Percentiles rank a stretch among this genome's conserved stretches.
Evolutionary conservation across 2,329 filamentous ascomycete genomes (phyloP).

Genomic region (Fusarium nodosum): DNA sequence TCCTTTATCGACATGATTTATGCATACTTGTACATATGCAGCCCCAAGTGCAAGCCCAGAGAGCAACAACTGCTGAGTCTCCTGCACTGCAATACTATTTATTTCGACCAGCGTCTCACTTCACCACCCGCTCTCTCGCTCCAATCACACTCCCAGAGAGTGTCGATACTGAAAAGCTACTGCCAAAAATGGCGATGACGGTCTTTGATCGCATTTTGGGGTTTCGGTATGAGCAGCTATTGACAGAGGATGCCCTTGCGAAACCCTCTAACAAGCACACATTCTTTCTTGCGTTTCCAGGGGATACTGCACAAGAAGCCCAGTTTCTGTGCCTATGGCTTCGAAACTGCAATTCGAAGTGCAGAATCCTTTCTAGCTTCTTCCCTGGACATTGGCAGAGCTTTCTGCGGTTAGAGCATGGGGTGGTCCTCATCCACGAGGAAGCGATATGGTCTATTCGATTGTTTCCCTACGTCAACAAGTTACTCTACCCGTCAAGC

Average conservation of each 20-base stretch:
- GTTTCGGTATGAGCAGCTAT: conserved; percentile 52
- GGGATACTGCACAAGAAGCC: conserved; percentile 52
- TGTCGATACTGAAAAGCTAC: conserved; percentile 11
- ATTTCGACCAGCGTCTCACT: conserved; percentile 51
- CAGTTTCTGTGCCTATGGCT: conserved; percentile 63
- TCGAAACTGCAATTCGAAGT: conserved; percentile 55
- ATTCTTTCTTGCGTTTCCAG: conserved; percentile 67
- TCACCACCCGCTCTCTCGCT: conserved; percentile 46
- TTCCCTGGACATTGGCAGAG: conserved; percentile 62
- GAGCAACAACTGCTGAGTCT: not conserved
- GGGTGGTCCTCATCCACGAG: conserved; percentile 63
- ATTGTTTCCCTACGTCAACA: conserved; percentile 56
- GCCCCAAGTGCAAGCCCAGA: not conserved
- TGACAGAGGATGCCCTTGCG: conserved; percentile 37
- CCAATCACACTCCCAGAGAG: conserved; percentile 39
- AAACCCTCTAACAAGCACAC: conserved; percentile 37
- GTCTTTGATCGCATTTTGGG: conserved; percentile 51
- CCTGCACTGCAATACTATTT: conserved; percentile 54
- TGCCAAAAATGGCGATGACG: conserved; percentile 38
- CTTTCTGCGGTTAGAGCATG: conserved; percentile 54
- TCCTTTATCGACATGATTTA: conserved; percentile 51
- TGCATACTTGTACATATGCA: conserved; percentile 59
- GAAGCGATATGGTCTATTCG: conserved; percentile 55
- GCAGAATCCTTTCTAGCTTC: conserved; percentile 59
- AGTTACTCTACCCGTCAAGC: conserved; percentile 51